Base-by-base conservation (phyloP, 768 basidiomycete species). In the Russula lepida region DNA sequence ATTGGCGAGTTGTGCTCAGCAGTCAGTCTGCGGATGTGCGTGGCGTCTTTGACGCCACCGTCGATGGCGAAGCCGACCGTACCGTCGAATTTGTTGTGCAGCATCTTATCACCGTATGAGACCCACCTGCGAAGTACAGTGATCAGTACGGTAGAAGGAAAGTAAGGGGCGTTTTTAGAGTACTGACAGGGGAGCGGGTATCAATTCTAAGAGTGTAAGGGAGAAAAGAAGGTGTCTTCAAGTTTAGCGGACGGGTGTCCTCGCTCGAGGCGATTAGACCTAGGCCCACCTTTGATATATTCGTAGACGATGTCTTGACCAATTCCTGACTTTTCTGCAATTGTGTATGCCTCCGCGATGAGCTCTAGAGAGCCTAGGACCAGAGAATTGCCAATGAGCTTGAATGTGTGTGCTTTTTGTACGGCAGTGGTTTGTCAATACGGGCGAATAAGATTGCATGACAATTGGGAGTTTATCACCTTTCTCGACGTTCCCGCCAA, bases 31-130 rank as follows among this genome's bases (percentile, higher is more conserved):
- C 87, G 85, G 56, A 93, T 84, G 69, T 88, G 86, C 79, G 80
- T 73, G 0, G 89, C 86, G 68, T 94, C 92, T 68, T 92, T 92
- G 68, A 95, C 84, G 19, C 91, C 93, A n/a, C 89, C 89, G 49
- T 89, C 85, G 52, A 94, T 82, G 13, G 84, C 75, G 70, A 95
- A 94, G 15, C 92, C 93, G 19, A 74, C 75, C 9, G 79, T 75
- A 23, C 83, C 88, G 59, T 90, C 86, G 68, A 93, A 95, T 35
- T 81, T 75, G 72, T 92, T 85, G 57, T 83, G 75, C 12, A 84
- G 74, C 75, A 94, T 89, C 70, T 84, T 85, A 27, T 83, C 78
- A 23, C 81, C 81, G 70, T 89, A 88, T 11, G 70, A 70, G 52
- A 84, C 62, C 58, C 82, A 69, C 51, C 84, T 86, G 61, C 33